phyloP scores from a whole-genome alignment of 192 early-diverging fungal genomes.

The Podila epicladia region DNA sequence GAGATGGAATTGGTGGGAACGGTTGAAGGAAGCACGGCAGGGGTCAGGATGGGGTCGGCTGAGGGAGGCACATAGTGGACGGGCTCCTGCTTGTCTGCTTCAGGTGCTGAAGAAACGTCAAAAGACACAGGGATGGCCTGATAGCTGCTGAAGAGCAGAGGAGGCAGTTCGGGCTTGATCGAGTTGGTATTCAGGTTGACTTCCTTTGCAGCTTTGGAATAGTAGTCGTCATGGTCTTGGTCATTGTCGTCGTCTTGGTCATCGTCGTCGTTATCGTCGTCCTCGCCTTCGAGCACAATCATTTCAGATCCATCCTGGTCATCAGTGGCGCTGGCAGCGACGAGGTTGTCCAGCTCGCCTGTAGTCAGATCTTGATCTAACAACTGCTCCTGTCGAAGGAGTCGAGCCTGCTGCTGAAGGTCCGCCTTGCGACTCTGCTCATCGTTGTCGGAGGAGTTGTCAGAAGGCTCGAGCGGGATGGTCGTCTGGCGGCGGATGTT shows the following conservation, averaged over 20 bases:
- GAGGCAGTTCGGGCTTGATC: conserved; percentile 22
- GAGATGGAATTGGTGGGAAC: neutral
- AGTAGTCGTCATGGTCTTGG: neutral
- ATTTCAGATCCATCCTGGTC: conserved; percentile 21
- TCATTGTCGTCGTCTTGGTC: conserved; percentile 1
- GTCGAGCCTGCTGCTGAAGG: conserved; percentile 24
- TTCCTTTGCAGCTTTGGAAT: neutral
- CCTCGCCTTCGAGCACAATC: conserved; percentile 22
- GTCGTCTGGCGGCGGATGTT: neutral
- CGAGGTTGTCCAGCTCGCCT: conserved; percentile 39
- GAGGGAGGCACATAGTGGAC: neutral
- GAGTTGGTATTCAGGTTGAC: conserved; percentile 1
- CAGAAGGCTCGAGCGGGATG: conserved; percentile 2
- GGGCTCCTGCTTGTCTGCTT: neutral
- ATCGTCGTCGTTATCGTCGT: conserved; percentile 20
- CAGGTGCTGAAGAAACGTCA: conserved; percentile 1
- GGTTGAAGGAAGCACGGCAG: neutral
- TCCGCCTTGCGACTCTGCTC: conserved; percentile 18
- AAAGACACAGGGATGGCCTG: conserved; percentile 2
- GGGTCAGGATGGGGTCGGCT: neutral
- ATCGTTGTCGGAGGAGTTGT: conserved; percentile 11
- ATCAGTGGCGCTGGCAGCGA: conserved; percentile 27
- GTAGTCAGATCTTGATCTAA: conserved; percentile 24
- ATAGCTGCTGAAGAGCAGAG: conserved; percentile 10
- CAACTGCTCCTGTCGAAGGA: conserved; percentile 35